phyloP scores from a whole-genome alignment of 148 eudicot species.

The Cornus controversa region DNA sequence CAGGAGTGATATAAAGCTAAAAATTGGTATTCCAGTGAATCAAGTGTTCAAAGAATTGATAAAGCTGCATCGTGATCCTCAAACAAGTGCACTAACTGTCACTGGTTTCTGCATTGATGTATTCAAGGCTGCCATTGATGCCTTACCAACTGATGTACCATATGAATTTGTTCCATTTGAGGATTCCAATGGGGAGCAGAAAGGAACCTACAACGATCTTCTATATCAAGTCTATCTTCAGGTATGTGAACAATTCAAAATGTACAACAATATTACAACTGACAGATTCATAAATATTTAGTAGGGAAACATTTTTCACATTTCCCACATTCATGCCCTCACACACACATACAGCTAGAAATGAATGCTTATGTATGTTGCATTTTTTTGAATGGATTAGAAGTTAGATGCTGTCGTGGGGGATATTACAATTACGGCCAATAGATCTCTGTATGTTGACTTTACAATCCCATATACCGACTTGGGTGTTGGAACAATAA shows the following conservation, averaged over 20 bases:
- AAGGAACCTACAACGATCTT: slow-evolving; percentile 16
- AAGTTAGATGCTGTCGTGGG: slow-evolving; percentile 27
- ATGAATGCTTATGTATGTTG: not conserved
- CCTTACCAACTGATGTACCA: slow-evolving; percentile 8
- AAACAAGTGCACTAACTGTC: slow-evolving; percentile 8
- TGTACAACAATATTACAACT: too few relatives aligned
- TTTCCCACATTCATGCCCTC: too few relatives aligned
- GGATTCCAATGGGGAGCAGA: not conserved
- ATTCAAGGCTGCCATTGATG: slow-evolving; percentile 19
- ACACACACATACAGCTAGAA: too few relatives aligned
- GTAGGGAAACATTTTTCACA: too few relatives aligned
- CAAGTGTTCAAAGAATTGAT: slow-evolving; percentile 10
- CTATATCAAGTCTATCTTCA: slow-evolving; percentile 22
- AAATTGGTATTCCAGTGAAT: slow-evolving; percentile 13
- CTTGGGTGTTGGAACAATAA: slow-evolving; percentile 23
- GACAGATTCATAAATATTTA: too few relatives aligned
- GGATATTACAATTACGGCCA: slow-evolving; percentile 24
- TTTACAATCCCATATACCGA: slow-evolving; percentile 30
- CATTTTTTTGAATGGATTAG: not conserved
- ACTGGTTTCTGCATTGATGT: slow-evolving; percentile 26
- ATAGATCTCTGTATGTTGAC: slow-evolving; percentile 30
- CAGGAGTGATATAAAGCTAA: slow-evolving; percentile 13
- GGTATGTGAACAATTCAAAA: slow-evolving; percentile 13
- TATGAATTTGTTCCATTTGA: slow-evolving; percentile 14
- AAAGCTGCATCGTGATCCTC: not conserved